A percentile compares a stretch with the other conserved stretches of the same genome.
Conservation (phyloP, 306 rosid genomes). For the Rubus idaeus region DNA sequence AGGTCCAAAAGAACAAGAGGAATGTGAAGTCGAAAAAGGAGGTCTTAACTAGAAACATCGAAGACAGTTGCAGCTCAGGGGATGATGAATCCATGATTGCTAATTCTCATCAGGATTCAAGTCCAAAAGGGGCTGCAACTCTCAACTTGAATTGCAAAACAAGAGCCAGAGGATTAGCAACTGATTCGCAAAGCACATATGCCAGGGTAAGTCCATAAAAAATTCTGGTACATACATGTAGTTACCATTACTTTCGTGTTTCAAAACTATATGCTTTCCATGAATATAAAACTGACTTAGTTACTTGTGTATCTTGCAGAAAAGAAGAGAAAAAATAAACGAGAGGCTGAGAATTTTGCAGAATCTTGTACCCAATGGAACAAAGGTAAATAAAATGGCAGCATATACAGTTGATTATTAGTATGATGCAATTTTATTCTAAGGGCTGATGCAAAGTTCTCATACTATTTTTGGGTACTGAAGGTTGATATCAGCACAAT, state of each 20-base stretch:
- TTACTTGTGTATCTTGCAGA: conserved; percentile 41
- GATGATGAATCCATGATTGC: conserved; percentile 52
- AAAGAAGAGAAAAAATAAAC: conserved; percentile 89
- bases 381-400: conserved; percentile 52
- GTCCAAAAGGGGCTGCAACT: conserved; percentile 30
- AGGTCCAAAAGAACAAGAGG: conserved; percentile 50
- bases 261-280: neutral
- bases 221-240: neutral
- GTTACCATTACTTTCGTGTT: neutral
- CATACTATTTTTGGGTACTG: conserved; percentile 6
- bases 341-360: conserved; percentile 72
- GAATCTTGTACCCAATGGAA: conserved; percentile 85
- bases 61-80: conserved; percentile 58
- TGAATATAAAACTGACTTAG: neutral
- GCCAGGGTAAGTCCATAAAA: conserved; percentile 56
- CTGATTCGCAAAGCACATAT: conserved; percentile 83
- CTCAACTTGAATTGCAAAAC: conserved; percentile 44
- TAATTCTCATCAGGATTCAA: conserved; percentile 42
- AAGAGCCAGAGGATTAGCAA: conserved; percentile 53
- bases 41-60: conserved; percentile 31
- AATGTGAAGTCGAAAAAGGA: conserved; percentile 42
- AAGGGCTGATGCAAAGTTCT: conserved; percentile 16
- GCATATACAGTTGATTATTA: neutral
- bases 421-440: neutral
- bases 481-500: conserved; percentile 96